Base-by-base conservation (phyloP, 1,284 basidiomycete species). In the Ustilago sp. region DNA sequence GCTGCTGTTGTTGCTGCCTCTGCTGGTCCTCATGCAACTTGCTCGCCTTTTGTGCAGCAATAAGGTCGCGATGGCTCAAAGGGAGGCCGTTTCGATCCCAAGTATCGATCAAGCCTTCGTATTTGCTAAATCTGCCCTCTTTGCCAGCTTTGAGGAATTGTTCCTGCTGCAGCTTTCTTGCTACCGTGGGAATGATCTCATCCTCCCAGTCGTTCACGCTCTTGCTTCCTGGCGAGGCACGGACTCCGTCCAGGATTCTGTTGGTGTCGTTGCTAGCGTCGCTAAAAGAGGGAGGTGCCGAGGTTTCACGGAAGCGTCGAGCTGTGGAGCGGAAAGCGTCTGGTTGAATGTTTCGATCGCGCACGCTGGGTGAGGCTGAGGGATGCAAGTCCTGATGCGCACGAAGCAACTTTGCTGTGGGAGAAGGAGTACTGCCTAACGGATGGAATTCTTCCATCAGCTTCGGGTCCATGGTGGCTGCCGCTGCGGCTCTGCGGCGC, bases 1-100 rank as follows among this genome's bases (percentile, higher is more conserved):
- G 31, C 43, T 12, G 15, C 51, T 63, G 36, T 36, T 65, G 43
- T 47, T 53, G 55, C 64, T 54, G 48, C 50, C 59, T 35, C 48
- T 70, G 35, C 39, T 63, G 47, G 38, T 63, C 52, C 36, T 63
- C 57, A 32, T 64, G 67, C 55, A 68, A 9, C 59, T 56, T 61
- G 32, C 51, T 61, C 19, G 57, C 64, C 17, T 35, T 54, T 38
- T 56, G 55, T 50, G 56, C 65, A 4, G 66, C 65, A 3, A 72
- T 53, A 12, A 69, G 36, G 41, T 77, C 69, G 48, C 60, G 74
- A 35, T 69, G 68, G 35, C 72, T 80, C 4, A 83, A 63, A 17
- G 81, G 81, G 28, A 77, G 31, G 0, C 81, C 81, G 43, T 79
- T 69, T 39, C 63, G 56, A 55, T 83, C 81, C 81, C 81, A 83